Base-by-base conservation (phyloP, 208 protist species). In the Leishmania tropica region DNA sequence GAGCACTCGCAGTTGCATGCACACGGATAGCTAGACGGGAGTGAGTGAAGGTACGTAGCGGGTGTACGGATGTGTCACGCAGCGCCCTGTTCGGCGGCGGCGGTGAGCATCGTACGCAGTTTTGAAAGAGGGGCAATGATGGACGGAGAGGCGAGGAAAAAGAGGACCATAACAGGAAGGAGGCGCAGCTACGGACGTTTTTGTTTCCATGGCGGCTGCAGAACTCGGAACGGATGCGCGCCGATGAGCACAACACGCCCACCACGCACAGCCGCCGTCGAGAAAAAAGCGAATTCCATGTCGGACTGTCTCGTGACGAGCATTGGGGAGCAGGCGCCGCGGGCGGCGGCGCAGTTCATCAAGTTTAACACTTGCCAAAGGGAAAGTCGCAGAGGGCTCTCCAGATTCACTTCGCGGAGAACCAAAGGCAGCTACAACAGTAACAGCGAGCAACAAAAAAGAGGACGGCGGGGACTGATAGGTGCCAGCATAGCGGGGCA, bases 401-500 rank as follows among this genome's bases (percentile, higher is more conserved):
- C 31, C 6, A 71, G 37, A 71, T 42, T 45, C 6, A 71, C 31
- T 47, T 13, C 40, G 48, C 8, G 21, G 17, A 45, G 31, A 42
- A 10, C 35, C 7, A 24, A 28, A 19, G 13, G 5, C 31, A 48
- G 37, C 65, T 8, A 35, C 65, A 24, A 35, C 37, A 17, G 17
- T 15, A 54, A 21, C 51, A 54, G 51, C 15, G 51, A 35, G 2
- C 35, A 40, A 42, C 17, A 47, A 45, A 24, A 48, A 24, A 71
- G 19, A 71, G 37, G 19, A 28, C 31, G 17, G 31, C 37, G 17
- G 37, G 47, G 65, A 8, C 37, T 42, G 37, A 42, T n/a, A 47
- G 65, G 65, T 42, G 64, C 64, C 64, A 68, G 64, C 68, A 11
- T 28, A 51, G n/a, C 37, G 73, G 65, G 68, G 51, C 11, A 74